Conservation (phyloP, 169 alveolate species). For the Fabrea salina region DNA sequence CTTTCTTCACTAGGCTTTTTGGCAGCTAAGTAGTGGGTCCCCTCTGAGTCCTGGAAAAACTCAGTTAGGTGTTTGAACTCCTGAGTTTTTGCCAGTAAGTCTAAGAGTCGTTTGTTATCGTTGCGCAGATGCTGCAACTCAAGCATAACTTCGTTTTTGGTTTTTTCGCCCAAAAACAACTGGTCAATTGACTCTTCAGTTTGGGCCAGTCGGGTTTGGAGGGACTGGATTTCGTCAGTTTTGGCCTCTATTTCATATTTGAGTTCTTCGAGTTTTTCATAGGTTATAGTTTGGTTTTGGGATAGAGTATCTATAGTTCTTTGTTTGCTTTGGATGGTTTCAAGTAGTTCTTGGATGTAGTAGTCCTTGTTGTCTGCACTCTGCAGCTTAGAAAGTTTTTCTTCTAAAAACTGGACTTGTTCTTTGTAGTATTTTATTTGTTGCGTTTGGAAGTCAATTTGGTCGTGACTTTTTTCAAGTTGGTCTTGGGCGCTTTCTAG, state of each 20-base stretch:
- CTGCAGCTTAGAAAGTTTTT: background rate
- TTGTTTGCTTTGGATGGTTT: background rate
- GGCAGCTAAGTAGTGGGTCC: background rate
- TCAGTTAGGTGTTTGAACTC: conserved; percentile 41
- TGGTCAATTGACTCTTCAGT: conserved; percentile 37
- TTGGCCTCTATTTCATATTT: background rate
- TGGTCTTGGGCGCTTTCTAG: conserved; percentile 19
- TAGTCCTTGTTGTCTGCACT: background rate
- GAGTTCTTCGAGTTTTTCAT: conserved; percentile 15
- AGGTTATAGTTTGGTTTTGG: background rate
- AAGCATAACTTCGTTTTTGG: conserved; percentile 38
- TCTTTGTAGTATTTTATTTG: background rate
- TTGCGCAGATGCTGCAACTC: conserved; percentile 42
- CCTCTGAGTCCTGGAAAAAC: background rate
- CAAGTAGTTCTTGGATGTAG: background rate
- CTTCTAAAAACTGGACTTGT: background rate
- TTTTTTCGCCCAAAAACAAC: conserved; percentile 35
- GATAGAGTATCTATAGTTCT: conserved; percentile 3
- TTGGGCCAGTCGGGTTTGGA: background rate
- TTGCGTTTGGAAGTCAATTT: background rate
- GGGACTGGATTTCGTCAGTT: background rate
- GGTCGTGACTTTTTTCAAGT: background rate
- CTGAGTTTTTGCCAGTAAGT: conserved; percentile 37
- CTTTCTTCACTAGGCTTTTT: conserved; percentile 13
- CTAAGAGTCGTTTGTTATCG: conserved; percentile 47